These are phyloP conservation scores for Ceratobasidium sp. DNA, from an alignment of 1,284 basidiomycete species.

Conservation along the genomic window DNA sequence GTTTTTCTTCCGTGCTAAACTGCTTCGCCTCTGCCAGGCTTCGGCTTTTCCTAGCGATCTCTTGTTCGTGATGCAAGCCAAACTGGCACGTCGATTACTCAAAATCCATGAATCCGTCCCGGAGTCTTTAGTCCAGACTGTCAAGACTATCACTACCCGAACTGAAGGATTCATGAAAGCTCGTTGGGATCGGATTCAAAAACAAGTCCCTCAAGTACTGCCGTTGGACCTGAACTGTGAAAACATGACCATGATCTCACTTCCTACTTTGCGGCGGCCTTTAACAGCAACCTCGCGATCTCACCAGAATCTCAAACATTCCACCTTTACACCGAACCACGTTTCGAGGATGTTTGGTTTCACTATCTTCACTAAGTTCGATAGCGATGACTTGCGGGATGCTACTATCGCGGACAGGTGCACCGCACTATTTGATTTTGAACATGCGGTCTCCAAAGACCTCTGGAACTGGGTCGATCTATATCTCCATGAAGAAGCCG, in stretches of 20 bases:
- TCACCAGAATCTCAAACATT: not conserved
- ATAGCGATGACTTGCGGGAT: no score
- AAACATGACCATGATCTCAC: not conserved
- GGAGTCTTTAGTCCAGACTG: constrained; percentile 46
- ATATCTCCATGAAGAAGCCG: not conserved
- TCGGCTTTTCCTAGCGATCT: constrained; percentile 51
- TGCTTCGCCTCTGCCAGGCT: constrained; percentile 48
- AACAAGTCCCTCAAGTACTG: not conserved
- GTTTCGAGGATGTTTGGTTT: no score
- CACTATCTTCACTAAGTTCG: no score
- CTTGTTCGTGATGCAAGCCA: constrained; percentile 53
- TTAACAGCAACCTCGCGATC: not conserved
- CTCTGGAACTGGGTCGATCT: not conserved
- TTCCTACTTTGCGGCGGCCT: not conserved
- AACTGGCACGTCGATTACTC: constrained; percentile 54
- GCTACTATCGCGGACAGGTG: no score
- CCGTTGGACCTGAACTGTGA: not conserved
- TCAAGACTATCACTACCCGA: constrained; percentile 42
- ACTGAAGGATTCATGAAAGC: constrained; percentile 46
- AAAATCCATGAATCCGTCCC: constrained; percentile 53
- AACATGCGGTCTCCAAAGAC: not conserved
- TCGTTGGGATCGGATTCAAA: constrained; percentile 50
- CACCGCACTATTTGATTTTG: not conserved
- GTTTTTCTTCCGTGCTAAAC: constrained; percentile 54
- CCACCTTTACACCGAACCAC: no score